Evolutionary conservation across 768 basidiomycete species (phyloP).

Genomic region (Amanita thiersii): DNA sequence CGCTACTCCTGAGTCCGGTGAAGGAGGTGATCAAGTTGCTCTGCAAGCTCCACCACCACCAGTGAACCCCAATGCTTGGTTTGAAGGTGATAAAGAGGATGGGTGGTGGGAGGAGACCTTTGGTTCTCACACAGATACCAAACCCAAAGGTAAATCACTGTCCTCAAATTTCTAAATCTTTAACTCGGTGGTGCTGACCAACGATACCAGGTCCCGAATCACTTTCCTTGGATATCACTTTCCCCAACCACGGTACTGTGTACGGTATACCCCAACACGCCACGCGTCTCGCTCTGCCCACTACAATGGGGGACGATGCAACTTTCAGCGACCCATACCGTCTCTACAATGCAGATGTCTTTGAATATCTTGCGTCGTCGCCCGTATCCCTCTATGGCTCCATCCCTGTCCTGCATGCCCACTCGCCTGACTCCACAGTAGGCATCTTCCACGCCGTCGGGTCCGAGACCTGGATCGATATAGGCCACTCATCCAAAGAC

Average conservation of each 20-base stretch:
- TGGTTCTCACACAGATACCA: constrained; percentile 81
- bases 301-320: constrained; percentile 73
- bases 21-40: constrained; percentile 5
- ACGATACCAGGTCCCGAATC: constrained; percentile 79
- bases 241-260: constrained; percentile 85
- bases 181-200: constrained; percentile 5
- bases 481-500: constrained; percentile 56
- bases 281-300: constrained; percentile 79
- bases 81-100: constrained; percentile 80
- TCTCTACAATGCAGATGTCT: constrained; percentile 92
- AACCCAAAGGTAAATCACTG: constrained; percentile 78
- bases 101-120: constrained; percentile 89
- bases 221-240: constrained; percentile 84
- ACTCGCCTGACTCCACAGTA: constrained; percentile 80
- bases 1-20: constrained; percentile 21
- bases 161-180: not conserved
- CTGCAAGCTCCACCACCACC: not conserved
- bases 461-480: constrained; percentile 94
- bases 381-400: constrained; percentile 83
- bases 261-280: constrained; percentile 98
- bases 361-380: constrained; percentile 84
- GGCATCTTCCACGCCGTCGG: constrained; percentile 82
- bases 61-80: constrained; percentile 3
- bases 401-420: constrained; percentile 91
- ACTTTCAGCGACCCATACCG: constrained; percentile 88